These are phyloP conservation scores for Wilcoxina mikolae DNA, from an alignment of 495 filamentous ascomycete species.

Conservation along the genomic window DNA sequence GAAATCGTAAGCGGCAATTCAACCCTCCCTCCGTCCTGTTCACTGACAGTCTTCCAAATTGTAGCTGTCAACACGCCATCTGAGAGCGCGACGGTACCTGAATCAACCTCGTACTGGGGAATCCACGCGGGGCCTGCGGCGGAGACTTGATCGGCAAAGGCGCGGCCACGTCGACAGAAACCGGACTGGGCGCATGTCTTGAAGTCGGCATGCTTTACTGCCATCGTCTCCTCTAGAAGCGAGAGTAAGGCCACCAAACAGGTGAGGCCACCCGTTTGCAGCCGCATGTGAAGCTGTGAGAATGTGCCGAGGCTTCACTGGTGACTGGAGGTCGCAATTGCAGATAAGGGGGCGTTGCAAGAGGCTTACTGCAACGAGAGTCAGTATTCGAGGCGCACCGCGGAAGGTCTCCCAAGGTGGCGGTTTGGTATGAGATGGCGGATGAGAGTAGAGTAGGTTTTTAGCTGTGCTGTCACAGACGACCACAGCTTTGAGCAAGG, in stretches of 20 bases:
- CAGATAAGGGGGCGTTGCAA: no score
- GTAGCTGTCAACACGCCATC: slow-evolving; percentile 65
- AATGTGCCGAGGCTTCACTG: neutral
- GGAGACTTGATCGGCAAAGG: slow-evolving; percentile 62
- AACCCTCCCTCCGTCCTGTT: slow-evolving; percentile 45
- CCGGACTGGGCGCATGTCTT: slow-evolving; percentile 90
- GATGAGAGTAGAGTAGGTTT: no score
- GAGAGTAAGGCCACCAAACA: neutral
- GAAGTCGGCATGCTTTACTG: slow-evolving; percentile 90
- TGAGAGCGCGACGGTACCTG: slow-evolving; percentile 56
- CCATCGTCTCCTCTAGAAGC: slow-evolving; percentile 35
- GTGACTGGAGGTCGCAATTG: no score
- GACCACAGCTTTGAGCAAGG: neutral
- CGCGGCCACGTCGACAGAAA: slow-evolving; percentile 90
- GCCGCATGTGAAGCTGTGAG: slow-evolving; percentile 3
- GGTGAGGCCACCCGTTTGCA: neutral
- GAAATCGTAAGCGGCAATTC: slow-evolving; percentile 69
- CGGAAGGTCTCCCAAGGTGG: no score
- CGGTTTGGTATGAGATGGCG: no score
- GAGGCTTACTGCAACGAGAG: no score
- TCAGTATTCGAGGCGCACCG: no score
- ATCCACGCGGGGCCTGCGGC: slow-evolving; percentile 51
- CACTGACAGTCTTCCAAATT: slow-evolving; percentile 57
- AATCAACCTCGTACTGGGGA: slow-evolving; percentile 65
- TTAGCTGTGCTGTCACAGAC: no score